Conservation (phyloP, 768 basidiomycete genomes). For the Mrakia frigida region DNA sequence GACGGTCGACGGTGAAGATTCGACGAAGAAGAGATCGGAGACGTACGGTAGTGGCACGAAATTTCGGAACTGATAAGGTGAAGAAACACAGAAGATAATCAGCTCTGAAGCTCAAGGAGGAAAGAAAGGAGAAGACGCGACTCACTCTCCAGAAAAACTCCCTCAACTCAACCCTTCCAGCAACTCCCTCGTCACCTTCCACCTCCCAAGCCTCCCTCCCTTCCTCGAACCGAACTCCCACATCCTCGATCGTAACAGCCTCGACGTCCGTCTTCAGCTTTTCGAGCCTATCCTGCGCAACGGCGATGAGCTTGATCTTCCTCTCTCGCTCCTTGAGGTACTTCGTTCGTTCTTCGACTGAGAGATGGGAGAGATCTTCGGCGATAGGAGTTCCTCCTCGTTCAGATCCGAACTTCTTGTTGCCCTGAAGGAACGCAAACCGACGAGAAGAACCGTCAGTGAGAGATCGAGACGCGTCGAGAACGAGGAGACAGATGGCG, state of each 20-base stretch:
- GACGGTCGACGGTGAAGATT: background rate
- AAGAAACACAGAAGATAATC: background rate
- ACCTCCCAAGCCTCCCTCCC: background rate
- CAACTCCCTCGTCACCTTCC: conserved; percentile 2
- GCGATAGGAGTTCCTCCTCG: background rate
- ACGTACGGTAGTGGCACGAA: conserved; percentile 5
- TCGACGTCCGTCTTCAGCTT: background rate
- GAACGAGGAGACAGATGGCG: background rate
- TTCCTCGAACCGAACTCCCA: background rate
- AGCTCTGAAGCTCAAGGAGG: background rate
- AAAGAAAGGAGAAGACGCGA: background rate
- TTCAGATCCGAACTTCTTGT: background rate
- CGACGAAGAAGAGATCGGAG: background rate
- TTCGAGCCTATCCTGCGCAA: background rate
- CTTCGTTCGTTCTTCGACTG: background rate
- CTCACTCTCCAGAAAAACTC: conserved; percentile 15
- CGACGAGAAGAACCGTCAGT: background rate
- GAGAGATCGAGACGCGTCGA: background rate
- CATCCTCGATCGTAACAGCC: conserved; percentile 5
- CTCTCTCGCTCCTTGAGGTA: conserved; percentile 12
- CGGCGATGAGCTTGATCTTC: conserved; percentile 9
- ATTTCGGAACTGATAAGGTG: background rate
- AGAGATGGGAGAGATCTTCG: conserved; percentile 12
- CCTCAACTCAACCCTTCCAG: background rate
- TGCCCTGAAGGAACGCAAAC: background rate